phyloP scores from a whole-genome alignment of 305 asterid species.

The Rubia balearica region DNA sequence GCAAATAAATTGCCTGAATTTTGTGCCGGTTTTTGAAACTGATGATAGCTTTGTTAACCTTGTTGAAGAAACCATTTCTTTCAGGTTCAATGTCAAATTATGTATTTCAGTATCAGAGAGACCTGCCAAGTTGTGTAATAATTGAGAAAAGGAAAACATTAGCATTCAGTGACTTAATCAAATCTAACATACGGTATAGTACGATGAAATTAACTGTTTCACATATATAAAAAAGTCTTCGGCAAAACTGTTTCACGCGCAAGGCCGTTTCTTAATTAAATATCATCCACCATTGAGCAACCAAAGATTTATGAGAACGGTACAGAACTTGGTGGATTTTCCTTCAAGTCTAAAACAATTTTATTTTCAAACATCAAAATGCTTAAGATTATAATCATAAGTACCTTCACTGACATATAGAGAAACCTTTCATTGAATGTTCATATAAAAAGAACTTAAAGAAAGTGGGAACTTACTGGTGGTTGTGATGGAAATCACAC shows the following conservation, averaged over 20 bases:
- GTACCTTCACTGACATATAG: background rate
- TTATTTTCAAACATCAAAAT: slow-evolving; percentile 2
- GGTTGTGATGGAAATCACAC: slow-evolving; percentile 53
- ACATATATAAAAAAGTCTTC: background rate
- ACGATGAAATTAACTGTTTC: background rate
- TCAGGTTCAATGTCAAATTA: slow-evolving; percentile 43
- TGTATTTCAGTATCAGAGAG: slow-evolving; percentile 54
- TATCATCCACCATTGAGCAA: background rate
- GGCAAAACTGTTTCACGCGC: background rate
- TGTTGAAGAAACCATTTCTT: slow-evolving; percentile 39
- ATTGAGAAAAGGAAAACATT: slow-evolving; percentile 5
- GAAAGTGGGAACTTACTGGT: slow-evolving; percentile 51
- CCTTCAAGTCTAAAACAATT: background rate
- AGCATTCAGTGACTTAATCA: slow-evolving; percentile 15
- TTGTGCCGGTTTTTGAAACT: slow-evolving; percentile 51
- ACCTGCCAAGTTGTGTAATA: slow-evolving; percentile 31
- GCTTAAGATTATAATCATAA: background rate
- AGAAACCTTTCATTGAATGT: background rate
- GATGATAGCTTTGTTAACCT: slow-evolving; percentile 54
- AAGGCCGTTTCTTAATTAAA: background rate
- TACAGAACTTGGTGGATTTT: background rate
- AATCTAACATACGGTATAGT: background rate
- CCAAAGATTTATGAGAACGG: background rate
- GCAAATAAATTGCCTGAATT: slow-evolving; percentile 54
- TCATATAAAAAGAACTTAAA: slow-evolving; percentile 2